Evolutionary conservation across 106 monocot genomes (phyloP), one percentile per base, ranked within the genome.

Genomic region (Acorus calamus): DNA sequence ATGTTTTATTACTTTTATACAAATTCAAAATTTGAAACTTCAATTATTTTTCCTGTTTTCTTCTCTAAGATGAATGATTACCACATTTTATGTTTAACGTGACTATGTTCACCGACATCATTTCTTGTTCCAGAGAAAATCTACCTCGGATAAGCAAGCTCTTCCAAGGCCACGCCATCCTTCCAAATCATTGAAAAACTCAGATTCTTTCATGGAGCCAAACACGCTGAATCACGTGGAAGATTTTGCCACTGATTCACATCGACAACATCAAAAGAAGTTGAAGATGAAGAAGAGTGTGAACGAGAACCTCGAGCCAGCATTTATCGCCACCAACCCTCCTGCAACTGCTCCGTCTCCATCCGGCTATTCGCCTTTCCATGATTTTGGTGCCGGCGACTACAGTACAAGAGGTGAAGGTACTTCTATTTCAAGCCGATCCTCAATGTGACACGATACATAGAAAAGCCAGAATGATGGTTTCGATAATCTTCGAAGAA

Each of bases 181-280:
- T 61, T 52, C 57, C 4, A 78, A 81, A 44, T 7, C 74, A 28
- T 62, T 60, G 10, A 57, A 61, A 46, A 44, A 52, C 53, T 47
- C 14, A 9, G 76, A 78, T 64, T 12, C 66, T 44, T 41, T 14
- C 4, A 47, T 55, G 52, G 89, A 79, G 10, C 11, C 70, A 11
- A 50, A n/a, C 11, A 28, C 61, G 12, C 2, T 42, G 5, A 64
- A 14, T 44, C 49, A 63, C 5, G 85, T 86, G 46, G 76, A 86
- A 50, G 72, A 78, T 63, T n/a, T 63, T 4, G 59, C 52, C 53
- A 44, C 14, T 28, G 28, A 28, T 28, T 28, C 28, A 28, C 28
- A 28, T 4, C 79, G 61, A 42, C 75, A 71, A 14, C 90, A 72
- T 59, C 73, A 76, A 51, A 78, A 86, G 60, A 80, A 74, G 73